Conservation (phyloP, 805 yeast genomes). For the Jamesozyma jinghongensis region DNA sequence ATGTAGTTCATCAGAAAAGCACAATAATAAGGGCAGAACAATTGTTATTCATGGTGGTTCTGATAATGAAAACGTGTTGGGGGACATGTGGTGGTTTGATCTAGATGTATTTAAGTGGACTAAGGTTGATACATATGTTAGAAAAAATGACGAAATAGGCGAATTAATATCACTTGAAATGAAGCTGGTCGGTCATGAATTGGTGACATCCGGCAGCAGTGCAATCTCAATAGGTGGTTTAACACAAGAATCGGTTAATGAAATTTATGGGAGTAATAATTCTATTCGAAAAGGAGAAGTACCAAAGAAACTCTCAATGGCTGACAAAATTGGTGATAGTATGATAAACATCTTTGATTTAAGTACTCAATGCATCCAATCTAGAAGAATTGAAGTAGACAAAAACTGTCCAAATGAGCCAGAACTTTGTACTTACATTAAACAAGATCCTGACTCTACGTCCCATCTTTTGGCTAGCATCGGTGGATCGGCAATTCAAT, state of each 20-base stretch:
- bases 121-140: slow-evolving; percentile 9
- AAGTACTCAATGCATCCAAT: slow-evolving; percentile 16
- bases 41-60: slow-evolving; percentile 36
- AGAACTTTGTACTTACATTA: background rate
- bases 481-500: slow-evolving; percentile 13
- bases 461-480: slow-evolving; percentile 4
- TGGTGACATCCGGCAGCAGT: slow-evolving; percentile 19
- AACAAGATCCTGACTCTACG: background rate
- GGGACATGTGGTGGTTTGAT: slow-evolving; percentile 46
- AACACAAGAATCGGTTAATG: slow-evolving; percentile 17
- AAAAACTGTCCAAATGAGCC: slow-evolving; percentile 1
- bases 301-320: background rate
- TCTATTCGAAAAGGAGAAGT: background rate
- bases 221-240: slow-evolving; percentile 24
- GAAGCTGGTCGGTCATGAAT: slow-evolving; percentile 24
- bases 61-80: slow-evolving; percentile 29
- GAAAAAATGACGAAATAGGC: slow-evolving; percentile 8
- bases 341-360: slow-evolving; percentile 18
- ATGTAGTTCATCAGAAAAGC: background rate
- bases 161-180: slow-evolving; percentile 13
- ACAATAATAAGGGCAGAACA: slow-evolving; percentile 8
- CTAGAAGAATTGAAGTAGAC: slow-evolving; percentile 2
- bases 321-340: slow-evolving; percentile 8
- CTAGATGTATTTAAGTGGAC: slow-evolving; percentile 38
- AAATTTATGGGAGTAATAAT: slow-evolving; percentile 6